A percentile compares a stretch with the other conserved stretches of the same genome.
These are phyloP conservation scores for Boletus vermiculosoides DNA, from an alignment of 768 basidiomycete species.

Conservation along the genomic window DNA sequence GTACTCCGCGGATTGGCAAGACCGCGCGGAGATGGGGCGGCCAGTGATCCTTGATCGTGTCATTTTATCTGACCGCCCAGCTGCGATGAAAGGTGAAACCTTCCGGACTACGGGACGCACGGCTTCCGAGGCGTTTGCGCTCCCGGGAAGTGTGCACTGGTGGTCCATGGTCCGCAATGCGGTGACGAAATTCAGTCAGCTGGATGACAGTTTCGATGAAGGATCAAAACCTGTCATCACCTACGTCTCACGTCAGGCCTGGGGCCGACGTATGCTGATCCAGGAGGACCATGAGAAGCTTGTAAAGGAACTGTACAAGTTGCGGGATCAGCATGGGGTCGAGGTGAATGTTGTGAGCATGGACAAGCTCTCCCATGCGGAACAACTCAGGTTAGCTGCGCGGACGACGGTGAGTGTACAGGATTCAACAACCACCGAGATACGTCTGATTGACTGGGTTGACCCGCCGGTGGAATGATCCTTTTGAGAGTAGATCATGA, in stretches of 20 bases:
- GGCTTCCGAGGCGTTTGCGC: constrained; percentile 68
- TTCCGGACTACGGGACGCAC: constrained; percentile 73
- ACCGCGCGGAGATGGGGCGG: constrained; percentile 66
- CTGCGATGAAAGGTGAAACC: constrained; percentile 70
- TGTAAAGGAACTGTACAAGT: constrained; percentile 66
- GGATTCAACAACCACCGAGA: not conserved
- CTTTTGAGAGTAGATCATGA: constrained; percentile 71
- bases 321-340: constrained; percentile 70
- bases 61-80: constrained; percentile 81
- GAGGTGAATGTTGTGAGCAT: constrained; percentile 88
- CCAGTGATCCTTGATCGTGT: constrained; percentile 86
- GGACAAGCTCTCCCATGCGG: constrained; percentile 74
- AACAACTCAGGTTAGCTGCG: constrained; percentile 79
- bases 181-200: constrained; percentile 68
- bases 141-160: constrained; percentile 79
- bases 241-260: constrained; percentile 86
- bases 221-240: constrained; percentile 80
- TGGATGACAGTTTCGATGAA: constrained; percentile 43
- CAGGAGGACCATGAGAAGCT: constrained; percentile 75
- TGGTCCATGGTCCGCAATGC: constrained; percentile 78
- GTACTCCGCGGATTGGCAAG: constrained; percentile 80
- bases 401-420: constrained; percentile 70
- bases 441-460: not conserved
- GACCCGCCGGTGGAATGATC: not conserved
- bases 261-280: constrained; percentile 82